These are phyloP conservation scores for Plasmodium adleri DNA, from an alignment of 169 alveolate genomes.

Conservation along the genomic window DNA sequence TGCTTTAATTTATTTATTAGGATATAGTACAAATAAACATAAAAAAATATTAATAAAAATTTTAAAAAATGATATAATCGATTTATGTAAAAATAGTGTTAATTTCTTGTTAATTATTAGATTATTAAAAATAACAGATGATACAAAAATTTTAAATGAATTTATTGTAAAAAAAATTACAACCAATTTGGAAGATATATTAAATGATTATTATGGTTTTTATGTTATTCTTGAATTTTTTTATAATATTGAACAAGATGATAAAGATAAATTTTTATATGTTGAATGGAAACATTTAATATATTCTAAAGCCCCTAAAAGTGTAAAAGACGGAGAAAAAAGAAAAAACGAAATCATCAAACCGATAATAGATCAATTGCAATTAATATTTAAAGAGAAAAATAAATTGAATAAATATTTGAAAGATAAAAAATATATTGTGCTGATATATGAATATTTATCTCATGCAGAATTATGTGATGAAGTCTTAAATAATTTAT, in stretches of 20 bases:
- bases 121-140: slow-evolving; percentile 70
- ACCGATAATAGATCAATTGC: slow-evolving; percentile 31
- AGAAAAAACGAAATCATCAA: slow-evolving; percentile 64
- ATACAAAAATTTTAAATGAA: slow-evolving; percentile 55
- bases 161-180: slow-evolving; percentile 60
- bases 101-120: slow-evolving; percentile 64
- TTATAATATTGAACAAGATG: slow-evolving; percentile 28
- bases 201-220: slow-evolving; percentile 71
- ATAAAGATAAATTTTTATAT: slow-evolving; percentile 38
- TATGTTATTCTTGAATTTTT: slow-evolving; percentile 68
- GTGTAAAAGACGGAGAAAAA: slow-evolving; percentile 36
- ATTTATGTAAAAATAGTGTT: slow-evolving; percentile 67
- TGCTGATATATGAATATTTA: slow-evolving; percentile 48
- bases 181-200: slow-evolving; percentile 39
- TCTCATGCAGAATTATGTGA: slow-evolving; percentile 19
- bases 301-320: slow-evolving; percentile 43
- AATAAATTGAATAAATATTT: slow-evolving; percentile 34
- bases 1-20: slow-evolving; percentile 64
- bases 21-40: slow-evolving; percentile 74
- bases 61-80: slow-evolving; percentile 47
- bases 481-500: slow-evolving; percentile 34
- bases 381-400: slow-evolving; percentile 7
- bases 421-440: slow-evolving; percentile 44
- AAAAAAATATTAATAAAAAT: slow-evolving; percentile 65
- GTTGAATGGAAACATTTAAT: slow-evolving; percentile 59